These are phyloP conservation scores for Phaeosphaeriaceae sp. DNA, from an alignment of 2,329 filamentous ascomycete species.

Conservation along the genomic window DNA sequence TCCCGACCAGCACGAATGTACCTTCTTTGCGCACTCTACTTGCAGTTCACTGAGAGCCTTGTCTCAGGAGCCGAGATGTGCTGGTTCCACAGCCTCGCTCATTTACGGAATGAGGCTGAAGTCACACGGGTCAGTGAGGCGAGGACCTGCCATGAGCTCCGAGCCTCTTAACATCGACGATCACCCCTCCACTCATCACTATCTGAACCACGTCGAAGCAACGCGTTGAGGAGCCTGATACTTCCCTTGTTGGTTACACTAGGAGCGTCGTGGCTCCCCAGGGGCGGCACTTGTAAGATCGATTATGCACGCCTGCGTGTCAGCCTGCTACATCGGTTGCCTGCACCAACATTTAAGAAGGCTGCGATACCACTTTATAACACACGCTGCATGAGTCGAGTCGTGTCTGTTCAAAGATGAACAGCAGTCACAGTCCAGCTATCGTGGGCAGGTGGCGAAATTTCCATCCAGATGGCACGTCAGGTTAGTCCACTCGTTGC, in stretches of 20 bases:
- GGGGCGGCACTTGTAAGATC: neutral
- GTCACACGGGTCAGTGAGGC: neutral
- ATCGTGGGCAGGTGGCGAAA: slow-evolving; percentile 1
- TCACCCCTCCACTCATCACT: too few species aligned
- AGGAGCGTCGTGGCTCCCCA: neutral
- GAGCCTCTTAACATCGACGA: too few species aligned
- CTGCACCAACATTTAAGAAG: neutral
- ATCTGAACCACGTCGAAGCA: too few species aligned
- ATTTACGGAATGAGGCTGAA: neutral
- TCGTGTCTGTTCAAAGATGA: neutral
- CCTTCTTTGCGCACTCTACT: neutral
- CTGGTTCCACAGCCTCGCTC: neutral
- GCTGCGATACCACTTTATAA: neutral
- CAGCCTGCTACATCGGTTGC: neutral
- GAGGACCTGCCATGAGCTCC: too few species aligned
- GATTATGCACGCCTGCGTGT: neutral
- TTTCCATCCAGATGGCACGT: neutral
- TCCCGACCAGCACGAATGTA: too few species aligned
- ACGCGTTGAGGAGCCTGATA: neutral
- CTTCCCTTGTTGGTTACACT: neutral
- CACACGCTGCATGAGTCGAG: neutral
- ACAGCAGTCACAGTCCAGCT: neutral
- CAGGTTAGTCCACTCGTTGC: neutral
- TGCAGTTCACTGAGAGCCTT: neutral
- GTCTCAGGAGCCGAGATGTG: neutral